Base-by-base conservation (phyloP, 441 rosid species). In the Gossypium trilobum region DNA sequence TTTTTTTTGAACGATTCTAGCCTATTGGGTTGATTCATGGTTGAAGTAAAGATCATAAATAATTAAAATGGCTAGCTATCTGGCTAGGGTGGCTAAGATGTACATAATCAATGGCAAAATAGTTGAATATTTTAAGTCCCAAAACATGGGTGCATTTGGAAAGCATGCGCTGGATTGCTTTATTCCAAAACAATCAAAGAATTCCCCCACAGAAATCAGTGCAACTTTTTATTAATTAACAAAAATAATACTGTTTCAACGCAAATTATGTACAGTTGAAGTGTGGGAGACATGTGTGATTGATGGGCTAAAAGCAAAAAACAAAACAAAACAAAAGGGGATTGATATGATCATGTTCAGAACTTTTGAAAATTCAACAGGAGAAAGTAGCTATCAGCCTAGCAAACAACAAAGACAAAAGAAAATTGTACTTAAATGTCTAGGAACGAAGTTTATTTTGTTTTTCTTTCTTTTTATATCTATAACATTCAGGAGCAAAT, bases 361-460 rank as follows among this genome's bases (percentile, higher is more conserved):
- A n/a, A 44, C 70, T 70, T 77, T 78, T 66, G 70, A 60, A 76
- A 48, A 42, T 20, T 64, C 69, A 64, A 51, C 52, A 33, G 13
- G 39, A 54, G 50, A 33, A 33, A 33, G 39, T 5, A 5, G 39
- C 39, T 33, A 33, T 33, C 39, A 33, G 39, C 39, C 39, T 33
- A 33, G 39, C 2, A 33, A 33, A 33, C 39, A 33, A 33, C 39
- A 6, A 33, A 33, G 39, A 6, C 39, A 6, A 6, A 5, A 33
- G 39, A 33, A 31, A 33, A 33, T 33, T 33, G 39, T 1, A 33
- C 39, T 33, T 31, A 31, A 31, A 31, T 5, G 36, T 31, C 7
- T 31, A 31, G 36, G 7, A 31, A 31, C 7, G 36, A 31, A 31
- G 36, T 31, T 31, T 31, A 31, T 31, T 5, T 31, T 4, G 36